phyloP scores from a whole-genome alignment of 164 flowering plant genomes.

The Liquidambar formosana region DNA sequence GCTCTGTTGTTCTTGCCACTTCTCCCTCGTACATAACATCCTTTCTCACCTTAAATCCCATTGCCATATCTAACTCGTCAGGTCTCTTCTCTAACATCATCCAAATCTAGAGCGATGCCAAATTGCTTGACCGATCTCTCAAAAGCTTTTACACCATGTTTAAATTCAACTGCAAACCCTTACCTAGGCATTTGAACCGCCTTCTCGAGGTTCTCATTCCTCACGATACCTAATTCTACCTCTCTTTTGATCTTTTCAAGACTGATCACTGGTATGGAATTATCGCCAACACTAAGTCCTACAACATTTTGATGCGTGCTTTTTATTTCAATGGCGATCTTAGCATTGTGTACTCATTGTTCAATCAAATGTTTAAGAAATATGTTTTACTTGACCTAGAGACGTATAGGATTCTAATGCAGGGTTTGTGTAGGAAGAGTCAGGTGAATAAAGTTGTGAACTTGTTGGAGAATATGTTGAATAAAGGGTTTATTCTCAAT shows the following conservation, averaged over 20 bases:
- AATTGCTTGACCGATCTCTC: conserved; percentile 58
- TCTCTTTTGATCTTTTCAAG: conserved; percentile 72
- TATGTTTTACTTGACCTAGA: conserved; percentile 71
- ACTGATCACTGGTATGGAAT: conserved; percentile 49
- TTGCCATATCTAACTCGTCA: conserved; percentile 19
- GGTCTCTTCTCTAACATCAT: conserved; percentile 58
- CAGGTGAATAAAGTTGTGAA: conserved; percentile 72
- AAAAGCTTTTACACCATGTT: conserved; percentile 59
- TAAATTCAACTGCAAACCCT: conserved; percentile 57
- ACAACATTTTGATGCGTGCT: conserved; percentile 78
- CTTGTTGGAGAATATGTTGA: conserved; percentile 87
- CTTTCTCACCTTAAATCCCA: conserved; percentile 40
- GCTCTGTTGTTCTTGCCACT: conserved; percentile 62
- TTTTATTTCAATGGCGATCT: conserved; percentile 60
- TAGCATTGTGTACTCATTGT: conserved; percentile 68
- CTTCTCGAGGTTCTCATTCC: conserved; percentile 56
- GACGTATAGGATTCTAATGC: conserved; percentile 77
- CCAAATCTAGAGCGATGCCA: conserved; percentile 58
- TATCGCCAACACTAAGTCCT: conserved; percentile 50
- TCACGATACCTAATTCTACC: conserved; percentile 38
- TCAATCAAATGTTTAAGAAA: conserved; percentile 76
- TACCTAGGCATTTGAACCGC: conserved; percentile 56
- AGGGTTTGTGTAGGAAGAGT: conserved; percentile 81
- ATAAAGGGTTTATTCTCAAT: conserved; percentile 88
- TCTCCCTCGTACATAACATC: conserved; percentile 55